A percentile compares a stretch with the other conserved stretches of the same genome.
These are phyloP conservation scores for Eucalyptus regnans DNA, from an alignment of 345 rosid species.

Conservation along the genomic window DNA sequence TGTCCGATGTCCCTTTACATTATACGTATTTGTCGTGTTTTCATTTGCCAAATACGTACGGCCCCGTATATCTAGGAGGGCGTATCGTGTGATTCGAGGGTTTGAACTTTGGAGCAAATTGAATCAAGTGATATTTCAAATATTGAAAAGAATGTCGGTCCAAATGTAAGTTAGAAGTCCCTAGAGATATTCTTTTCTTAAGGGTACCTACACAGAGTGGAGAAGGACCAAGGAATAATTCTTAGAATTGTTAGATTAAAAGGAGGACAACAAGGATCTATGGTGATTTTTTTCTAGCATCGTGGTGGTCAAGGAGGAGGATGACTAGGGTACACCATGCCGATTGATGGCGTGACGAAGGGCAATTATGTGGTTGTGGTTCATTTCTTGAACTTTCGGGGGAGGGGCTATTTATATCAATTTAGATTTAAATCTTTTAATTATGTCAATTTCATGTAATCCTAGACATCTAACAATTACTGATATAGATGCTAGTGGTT, in stretches of 20 bases:
- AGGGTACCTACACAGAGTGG: not conserved
- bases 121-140: not conserved
- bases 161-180: not conserved
- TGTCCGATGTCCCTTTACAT: not conserved
- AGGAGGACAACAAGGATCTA: not conserved
- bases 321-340: not conserved
- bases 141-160: not conserved
- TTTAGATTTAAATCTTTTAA: too few relatives aligned
- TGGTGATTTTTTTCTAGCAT: not conserved
- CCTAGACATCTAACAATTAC: fast-evolving
- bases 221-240: not conserved
- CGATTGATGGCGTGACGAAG: not conserved
- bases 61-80: not conserved
- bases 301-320: not conserved
- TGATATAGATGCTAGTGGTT: too few relatives aligned
- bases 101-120: not conserved
- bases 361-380: not conserved
- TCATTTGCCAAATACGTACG: not conserved
- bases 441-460: too few relatives aligned
- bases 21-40: not conserved
- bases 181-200: not conserved
- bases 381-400: too few relatives aligned
- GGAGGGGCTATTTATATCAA: too few relatives aligned
- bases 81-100: not conserved
- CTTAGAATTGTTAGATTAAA: not conserved